Evolutionary conservation across 805 yeast genomes (phyloP).

Genomic region (Candida ficus): DNA sequence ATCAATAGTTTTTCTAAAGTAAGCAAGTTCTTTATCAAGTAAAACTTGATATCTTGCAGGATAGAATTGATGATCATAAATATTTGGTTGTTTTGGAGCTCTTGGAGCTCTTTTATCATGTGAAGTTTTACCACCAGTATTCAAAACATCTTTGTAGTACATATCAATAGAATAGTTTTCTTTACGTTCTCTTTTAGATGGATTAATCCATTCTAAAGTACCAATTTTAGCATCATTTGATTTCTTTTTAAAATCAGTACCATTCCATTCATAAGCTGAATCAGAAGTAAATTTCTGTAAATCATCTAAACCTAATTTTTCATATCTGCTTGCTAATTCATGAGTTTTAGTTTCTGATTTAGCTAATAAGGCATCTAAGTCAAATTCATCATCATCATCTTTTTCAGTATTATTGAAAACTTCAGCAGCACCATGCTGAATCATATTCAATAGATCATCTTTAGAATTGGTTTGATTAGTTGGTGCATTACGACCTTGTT

Average conservation of each 20-base stretch:
- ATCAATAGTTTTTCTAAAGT: constrained; percentile 62
- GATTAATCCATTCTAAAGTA: constrained; percentile 71
- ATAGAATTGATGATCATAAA: constrained; percentile 89
- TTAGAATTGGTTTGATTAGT: constrained; percentile 42
- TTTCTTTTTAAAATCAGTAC: constrained; percentile 72
- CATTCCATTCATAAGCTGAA: constrained; percentile 85
- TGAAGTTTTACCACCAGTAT: constrained; percentile 58
- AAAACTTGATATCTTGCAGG: constrained; percentile 72
- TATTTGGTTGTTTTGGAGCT: constrained; percentile 78
- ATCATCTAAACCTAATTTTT: constrained; percentile 68
- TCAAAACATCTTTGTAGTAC: constrained; percentile 76
- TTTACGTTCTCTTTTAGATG: constrained; percentile 79
- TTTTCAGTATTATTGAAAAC: constrained; percentile 32
- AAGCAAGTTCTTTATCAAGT: constrained; percentile 76
- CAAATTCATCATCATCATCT: constrained; percentile 40
- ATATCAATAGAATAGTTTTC: constrained; percentile 84
- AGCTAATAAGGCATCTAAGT: constrained; percentile 55
- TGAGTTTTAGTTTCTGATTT: constrained; percentile 61
- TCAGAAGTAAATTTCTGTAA: constrained; percentile 70
- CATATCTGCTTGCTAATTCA: constrained; percentile 57
- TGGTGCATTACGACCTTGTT: constrained; percentile 52
- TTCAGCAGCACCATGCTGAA: constrained; percentile 76
- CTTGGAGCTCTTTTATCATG: constrained; percentile 53
- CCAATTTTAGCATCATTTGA: constrained; percentile 38
- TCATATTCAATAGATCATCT: constrained; percentile 74